phyloP scores from a whole-genome alignment of 371 early-diverging fungal genomes.

The Mortierella polycephala region DNA sequence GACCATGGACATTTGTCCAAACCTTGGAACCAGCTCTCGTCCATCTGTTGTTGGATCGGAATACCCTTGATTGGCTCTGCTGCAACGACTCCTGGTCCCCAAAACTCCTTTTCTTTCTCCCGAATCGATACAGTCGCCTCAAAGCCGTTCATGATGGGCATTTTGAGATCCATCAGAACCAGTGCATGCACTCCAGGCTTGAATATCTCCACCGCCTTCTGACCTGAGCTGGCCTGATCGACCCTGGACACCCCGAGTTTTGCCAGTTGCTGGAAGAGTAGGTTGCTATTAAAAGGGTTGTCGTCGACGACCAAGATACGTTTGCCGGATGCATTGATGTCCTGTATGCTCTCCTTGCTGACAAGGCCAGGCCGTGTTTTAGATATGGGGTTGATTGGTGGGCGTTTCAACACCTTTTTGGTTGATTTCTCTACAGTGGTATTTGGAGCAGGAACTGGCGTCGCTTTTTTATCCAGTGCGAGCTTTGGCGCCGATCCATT shows the following conservation, averaged over 20 bases:
- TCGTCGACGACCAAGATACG: constrained; percentile 51
- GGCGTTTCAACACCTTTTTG: constrained; percentile 31
- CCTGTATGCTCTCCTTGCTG: constrained; percentile 29
- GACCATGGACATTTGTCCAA: constrained; percentile 27
- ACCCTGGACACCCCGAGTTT: constrained; percentile 36
- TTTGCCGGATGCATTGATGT: constrained; percentile 29
- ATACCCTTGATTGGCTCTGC: background rate
- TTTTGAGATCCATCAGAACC: constrained; percentile 52
- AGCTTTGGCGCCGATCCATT: constrained; percentile 36
- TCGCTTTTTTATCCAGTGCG: constrained; percentile 4
- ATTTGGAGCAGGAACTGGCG: background rate
- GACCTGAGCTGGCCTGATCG: constrained; percentile 41
- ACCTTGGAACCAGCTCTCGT: constrained; percentile 6
- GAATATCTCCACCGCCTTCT: constrained; percentile 44
- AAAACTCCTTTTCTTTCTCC: constrained; percentile 31
- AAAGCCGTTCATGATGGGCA: constrained; percentile 49
- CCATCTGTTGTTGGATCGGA: constrained; percentile 2
- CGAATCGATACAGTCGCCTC: constrained; percentile 38
- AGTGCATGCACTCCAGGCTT: constrained; percentile 27
- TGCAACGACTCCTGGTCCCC: constrained; percentile 8
- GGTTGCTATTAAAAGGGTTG: constrained; percentile 42
- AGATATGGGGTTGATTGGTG: background rate
- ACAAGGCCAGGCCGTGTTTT: constrained; percentile 17
- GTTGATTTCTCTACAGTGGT: constrained; percentile 17
- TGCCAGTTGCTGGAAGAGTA: constrained; percentile 36